Conservation (phyloP, 345 rosid species). For the Salix dunnii region DNA sequence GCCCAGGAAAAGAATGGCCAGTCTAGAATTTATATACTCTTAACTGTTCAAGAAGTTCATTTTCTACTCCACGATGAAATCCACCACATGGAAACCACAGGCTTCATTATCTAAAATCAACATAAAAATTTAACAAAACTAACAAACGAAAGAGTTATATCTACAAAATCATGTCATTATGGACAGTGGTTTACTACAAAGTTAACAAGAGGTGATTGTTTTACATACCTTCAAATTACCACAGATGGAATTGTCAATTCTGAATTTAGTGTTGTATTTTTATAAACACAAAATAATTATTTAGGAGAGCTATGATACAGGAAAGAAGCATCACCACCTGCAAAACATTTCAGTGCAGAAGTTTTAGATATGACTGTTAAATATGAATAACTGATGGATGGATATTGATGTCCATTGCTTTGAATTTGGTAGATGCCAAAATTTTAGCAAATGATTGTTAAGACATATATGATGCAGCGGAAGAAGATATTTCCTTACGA, state of each 20-base stretch:
- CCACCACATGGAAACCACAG: not conserved
- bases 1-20: not conserved
- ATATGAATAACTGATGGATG: not conserved
- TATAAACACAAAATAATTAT: conserved; percentile 26
- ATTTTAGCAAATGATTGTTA: not conserved
- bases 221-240: conserved; percentile 27
- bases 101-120: not conserved
- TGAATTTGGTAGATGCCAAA: not conserved
- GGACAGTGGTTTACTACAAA: not conserved
- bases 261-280: conserved; percentile 30
- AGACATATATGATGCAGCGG: not conserved
- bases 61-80: not conserved
- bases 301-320: conserved; percentile 26
- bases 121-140: not conserved
- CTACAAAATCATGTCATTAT: not conserved
- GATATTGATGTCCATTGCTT: not conserved
- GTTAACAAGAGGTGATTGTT: not conserved
- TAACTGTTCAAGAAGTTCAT: not conserved
- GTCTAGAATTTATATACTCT: not conserved
- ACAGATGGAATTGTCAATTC: conserved; percentile 25
- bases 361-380: not conserved
- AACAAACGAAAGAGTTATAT: not conserved
- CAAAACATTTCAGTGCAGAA: not conserved
- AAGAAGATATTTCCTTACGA: not conserved
- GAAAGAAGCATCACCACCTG: conserved; percentile 26